Evolutionary conservation across 2,329 filamentous ascomycete species (phyloP).

Genomic region (Aspergillus sp.): DNA sequence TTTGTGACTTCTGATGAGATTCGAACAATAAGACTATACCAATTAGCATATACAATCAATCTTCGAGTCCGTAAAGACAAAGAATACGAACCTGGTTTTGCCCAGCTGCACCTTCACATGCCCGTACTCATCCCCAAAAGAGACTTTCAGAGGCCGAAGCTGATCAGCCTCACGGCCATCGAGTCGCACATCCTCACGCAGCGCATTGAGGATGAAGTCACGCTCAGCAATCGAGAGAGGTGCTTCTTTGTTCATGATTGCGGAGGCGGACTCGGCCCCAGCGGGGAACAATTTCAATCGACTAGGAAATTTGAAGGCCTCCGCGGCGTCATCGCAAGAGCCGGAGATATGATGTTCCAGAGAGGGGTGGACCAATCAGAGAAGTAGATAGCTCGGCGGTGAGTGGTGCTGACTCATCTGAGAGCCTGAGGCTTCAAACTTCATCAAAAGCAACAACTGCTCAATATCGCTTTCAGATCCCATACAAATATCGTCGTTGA

Average conservation of each 20-base stretch:
- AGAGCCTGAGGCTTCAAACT: conserved; percentile 10
- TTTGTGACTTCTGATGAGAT: conserved; percentile 84
- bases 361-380: conserved; percentile 4
- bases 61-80: background rate
- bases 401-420: conserved; percentile 2
- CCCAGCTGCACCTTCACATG: conserved; percentile 82
- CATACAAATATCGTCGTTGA: background rate
- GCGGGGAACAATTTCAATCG: conserved; percentile 9
- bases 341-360: conserved; percentile 7
- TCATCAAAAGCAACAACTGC: background rate
- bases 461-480: background rate
- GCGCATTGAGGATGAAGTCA: conserved; percentile 76
- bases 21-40: conserved; percentile 68
- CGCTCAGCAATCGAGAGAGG: conserved; percentile 87
- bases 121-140: conserved; percentile 87
- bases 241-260: conserved; percentile 80
- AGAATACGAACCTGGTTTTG: conserved; percentile 70
- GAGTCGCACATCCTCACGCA: conserved; percentile 73
- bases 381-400: accelerated
- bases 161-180: conserved; percentile 79
- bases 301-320: background rate
- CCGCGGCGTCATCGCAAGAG: conserved; percentile 12
- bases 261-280: conserved; percentile 19
- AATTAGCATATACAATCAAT: conserved; percentile 13
- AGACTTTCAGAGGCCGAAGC: conserved; percentile 70